Conservation (phyloP, 1,139 yeast species). For the Taiozyma sp. region DNA sequence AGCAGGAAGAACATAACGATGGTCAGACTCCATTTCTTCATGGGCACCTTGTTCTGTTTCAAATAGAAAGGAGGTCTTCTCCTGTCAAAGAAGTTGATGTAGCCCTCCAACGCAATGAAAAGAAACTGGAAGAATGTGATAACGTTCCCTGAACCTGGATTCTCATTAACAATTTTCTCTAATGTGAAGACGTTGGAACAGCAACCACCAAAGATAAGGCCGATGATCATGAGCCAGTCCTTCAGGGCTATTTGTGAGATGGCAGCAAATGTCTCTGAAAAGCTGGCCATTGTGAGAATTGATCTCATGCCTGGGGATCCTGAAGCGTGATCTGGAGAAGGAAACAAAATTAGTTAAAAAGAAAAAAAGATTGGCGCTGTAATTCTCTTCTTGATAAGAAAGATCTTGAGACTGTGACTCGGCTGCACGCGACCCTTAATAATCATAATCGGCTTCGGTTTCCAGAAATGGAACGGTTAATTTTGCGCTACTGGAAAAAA, state of each 20-base stretch:
- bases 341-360: neutral
- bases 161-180: constrained; percentile 43
- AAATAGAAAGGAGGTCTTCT: constrained; percentile 23
- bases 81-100: constrained; percentile 31
- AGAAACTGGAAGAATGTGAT: constrained; percentile 60
- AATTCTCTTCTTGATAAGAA: neutral
- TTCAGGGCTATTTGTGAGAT: constrained; percentile 15
- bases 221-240: constrained; percentile 22
- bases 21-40: constrained; percentile 40
- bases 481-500: too few relatives aligned
- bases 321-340: neutral
- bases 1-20: constrained; percentile 48
- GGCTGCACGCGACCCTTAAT: too few relatives aligned
- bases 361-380: neutral
- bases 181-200: constrained; percentile 63
- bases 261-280: neutral
- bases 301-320: neutral
- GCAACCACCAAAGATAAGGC: constrained; percentile 65
- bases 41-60: constrained; percentile 39
- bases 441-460: too few relatives aligned
- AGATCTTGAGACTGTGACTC: too few relatives aligned
- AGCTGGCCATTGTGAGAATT: neutral
- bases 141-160: constrained; percentile 40
- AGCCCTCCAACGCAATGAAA: constrained; percentile 44
- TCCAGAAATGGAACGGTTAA: too few relatives aligned